Evolutionary conservation across 2,329 filamentous ascomycete genomes (phyloP), one percentile per base, ranked within the genome.

Genomic region (Aspergillus brasiliensis): DNA sequence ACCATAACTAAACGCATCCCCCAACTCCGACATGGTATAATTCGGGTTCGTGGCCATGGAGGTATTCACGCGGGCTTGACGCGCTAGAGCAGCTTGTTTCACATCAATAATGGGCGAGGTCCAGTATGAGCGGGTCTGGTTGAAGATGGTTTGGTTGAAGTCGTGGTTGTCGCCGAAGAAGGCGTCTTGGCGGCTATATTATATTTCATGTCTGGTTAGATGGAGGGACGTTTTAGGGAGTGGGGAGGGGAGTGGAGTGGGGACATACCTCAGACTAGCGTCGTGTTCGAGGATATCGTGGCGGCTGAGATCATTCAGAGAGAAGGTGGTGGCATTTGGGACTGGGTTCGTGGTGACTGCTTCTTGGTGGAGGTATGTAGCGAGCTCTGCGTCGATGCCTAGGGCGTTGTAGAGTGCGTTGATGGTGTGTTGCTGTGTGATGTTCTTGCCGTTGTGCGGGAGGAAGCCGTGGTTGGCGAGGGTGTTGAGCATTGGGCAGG

Each of bases 101-200:
- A 78, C 68, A 21, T 76, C 71, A 28, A 85, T 66, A 17, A 73
- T 69, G 3, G 75, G 67, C 0, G 58, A 72, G 0, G 77, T 81
- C 80, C 82, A 86, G 71, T 80, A 85, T 81, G 77, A 21, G 15
- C 56, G 53, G 8, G 65, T 66, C 19, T 63, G 54, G 46, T 60
- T 51, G 68, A 85, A 86, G 62, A 84, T 68, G 2, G 76, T 79
- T 55, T 80, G 72, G 70, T 86, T 84, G 74, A 86, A 86, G 57
- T 79, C 58, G 64, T 82, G 77, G 63, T 81, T 81, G 69, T 81
- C 80, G 21, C 83, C 83, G 56, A 83, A 77, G 74, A 72, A 81
- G 8, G 77, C 80, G 59, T 86, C 83, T 1, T 73, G 66, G 25
- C 82, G 82, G 42, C 79, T 82, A 11, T n/a, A 10, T 31, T 7